Evolutionary conservation across 2,329 filamentous ascomycete genomes (phyloP), one percentile per base, ranked within the genome.

Genomic region (Chrysosporium keratinophilum): DNA sequence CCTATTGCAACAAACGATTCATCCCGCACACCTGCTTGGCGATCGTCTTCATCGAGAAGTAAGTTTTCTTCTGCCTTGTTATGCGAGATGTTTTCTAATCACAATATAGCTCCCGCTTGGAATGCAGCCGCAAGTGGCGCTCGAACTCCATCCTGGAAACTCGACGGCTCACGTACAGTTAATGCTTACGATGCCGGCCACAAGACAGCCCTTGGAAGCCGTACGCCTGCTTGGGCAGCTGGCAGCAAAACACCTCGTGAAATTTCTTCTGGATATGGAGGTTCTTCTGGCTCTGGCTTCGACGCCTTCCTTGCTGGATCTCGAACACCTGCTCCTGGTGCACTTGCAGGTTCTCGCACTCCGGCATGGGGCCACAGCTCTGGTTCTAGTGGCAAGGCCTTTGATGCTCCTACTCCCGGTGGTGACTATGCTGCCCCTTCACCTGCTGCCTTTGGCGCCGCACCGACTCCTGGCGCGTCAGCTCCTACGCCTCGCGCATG

Each of bases 171-270:
- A 12, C 70, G 74, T 52, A 77, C 75, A 35, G 69, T 74, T 23
- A 70, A 73, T 64, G 83, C 84, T 1, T 87, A 87, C 62, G 84
- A 72, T 19, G 72, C 85, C 60, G 85, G 85, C 56, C 84, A 73
- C 65, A 82, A 83, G 44, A 90, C 88, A 14, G 81, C 87, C 1
- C 67, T 78, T 19, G 82, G 83, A 31, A 78, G 78, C 46, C 81
- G 86, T 51, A 89, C 85, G 1, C 85, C 85, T 6, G 85, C 84
- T 4, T 90, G 86, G 86, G 83, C 84, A 55, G 85, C 88, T 1
- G 86, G 85, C 50, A 81, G 84, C 52, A 84, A 85, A 67, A 91
- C 86, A 74, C 87, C 52, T 1, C 76, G 76, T 57, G 86, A 84
- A 53, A 79, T 82, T 50, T 82, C 83, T 65, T 88, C 84, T 78